phyloP scores from a whole-genome alignment of 192 early-diverging fungal genomes.

The Coemansia sp. region DNA sequence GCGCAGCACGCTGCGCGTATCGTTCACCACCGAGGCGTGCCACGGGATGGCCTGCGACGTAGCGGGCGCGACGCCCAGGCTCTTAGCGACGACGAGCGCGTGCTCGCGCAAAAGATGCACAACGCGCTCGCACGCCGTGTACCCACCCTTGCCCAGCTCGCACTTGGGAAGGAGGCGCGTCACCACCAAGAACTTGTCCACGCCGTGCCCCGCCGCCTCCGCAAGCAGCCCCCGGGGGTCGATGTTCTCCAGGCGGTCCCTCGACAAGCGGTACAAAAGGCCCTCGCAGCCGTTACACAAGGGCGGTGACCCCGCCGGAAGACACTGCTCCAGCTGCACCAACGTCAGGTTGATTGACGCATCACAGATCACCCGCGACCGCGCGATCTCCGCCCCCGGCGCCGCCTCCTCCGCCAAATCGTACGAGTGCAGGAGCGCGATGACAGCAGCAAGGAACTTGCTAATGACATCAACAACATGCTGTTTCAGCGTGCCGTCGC shows the following conservation, averaged over 20 bases:
- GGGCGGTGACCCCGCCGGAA: background rate
- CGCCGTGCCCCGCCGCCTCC: background rate
- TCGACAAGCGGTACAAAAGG: background rate
- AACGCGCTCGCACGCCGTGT: background rate
- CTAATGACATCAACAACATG: slow-evolving; percentile 8
- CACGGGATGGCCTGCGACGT: background rate
- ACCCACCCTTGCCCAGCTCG: background rate
- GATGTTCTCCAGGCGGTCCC: background rate
- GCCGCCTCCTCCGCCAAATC: background rate
- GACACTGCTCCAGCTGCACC: slow-evolving; percentile 12
- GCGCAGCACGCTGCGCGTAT: background rate
- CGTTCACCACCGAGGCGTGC: background rate
- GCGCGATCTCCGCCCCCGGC: background rate
- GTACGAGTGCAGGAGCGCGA: background rate
- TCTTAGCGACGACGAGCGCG: slow-evolving; percentile 3
- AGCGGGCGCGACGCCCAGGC: background rate
- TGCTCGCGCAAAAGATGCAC: slow-evolving; percentile 14
- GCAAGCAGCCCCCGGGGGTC: slow-evolving; percentile 1
- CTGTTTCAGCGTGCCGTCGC: slow-evolving; percentile 3
- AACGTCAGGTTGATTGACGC: slow-evolving; percentile 20
- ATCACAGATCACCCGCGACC: slow-evolving; percentile 12
- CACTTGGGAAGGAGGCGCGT: slow-evolving; percentile 5
- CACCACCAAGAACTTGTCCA: slow-evolving; percentile 9
- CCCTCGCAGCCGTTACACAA: slow-evolving; percentile 2
- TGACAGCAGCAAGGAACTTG: slow-evolving; percentile 20